Conservation (phyloP, 768 basidiomycete species). For the Daedalea quercina region DNA sequence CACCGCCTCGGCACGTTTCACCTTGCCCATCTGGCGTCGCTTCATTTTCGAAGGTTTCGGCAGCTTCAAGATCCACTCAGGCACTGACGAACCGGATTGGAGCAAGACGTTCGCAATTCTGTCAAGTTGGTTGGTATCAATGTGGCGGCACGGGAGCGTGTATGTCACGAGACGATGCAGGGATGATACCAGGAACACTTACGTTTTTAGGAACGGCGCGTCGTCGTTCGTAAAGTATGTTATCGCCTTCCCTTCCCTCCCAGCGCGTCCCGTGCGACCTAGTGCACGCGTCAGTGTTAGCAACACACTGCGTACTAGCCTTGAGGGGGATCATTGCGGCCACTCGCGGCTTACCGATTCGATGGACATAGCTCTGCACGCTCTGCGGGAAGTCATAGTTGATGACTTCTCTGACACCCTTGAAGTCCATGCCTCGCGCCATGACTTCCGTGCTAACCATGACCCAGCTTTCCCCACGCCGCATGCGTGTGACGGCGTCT, state of each 20-base stretch:
- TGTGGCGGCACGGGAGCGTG: background rate
- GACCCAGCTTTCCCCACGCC: slow-evolving; percentile 87
- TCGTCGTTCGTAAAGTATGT: slow-evolving; percentile 97
- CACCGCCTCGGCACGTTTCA: slow-evolving; percentile 70
- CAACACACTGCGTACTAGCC: background rate
- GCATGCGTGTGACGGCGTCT: slow-evolving; percentile 78
- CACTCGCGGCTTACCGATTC: slow-evolving; percentile 58
- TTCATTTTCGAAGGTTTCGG: slow-evolving; percentile 89
- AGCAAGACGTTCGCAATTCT: slow-evolving; percentile 96
- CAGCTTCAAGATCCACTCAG: slow-evolving; percentile 94
- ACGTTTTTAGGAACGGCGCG: slow-evolving; percentile 87
- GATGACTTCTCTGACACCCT: slow-evolving; percentile 87
- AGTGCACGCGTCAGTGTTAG: slow-evolving; percentile 2
- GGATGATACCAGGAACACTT: slow-evolving; percentile 17
- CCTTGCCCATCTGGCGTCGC: slow-evolving; percentile 77
- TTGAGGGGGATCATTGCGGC: background rate
- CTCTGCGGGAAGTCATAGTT: slow-evolving; percentile 97
- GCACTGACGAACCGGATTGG: slow-evolving; percentile 85
- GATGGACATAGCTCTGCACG: slow-evolving; percentile 92
- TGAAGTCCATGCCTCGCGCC: slow-evolving; percentile 98
- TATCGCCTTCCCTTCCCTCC: slow-evolving; percentile 84
- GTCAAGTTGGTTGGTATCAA: background rate
- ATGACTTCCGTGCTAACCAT: slow-evolving; percentile 96
- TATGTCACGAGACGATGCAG: background rate
- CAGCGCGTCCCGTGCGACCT: slow-evolving; percentile 95